Conservation (phyloP, 257 asterid genomes). For the Salvia splendens region DNA sequence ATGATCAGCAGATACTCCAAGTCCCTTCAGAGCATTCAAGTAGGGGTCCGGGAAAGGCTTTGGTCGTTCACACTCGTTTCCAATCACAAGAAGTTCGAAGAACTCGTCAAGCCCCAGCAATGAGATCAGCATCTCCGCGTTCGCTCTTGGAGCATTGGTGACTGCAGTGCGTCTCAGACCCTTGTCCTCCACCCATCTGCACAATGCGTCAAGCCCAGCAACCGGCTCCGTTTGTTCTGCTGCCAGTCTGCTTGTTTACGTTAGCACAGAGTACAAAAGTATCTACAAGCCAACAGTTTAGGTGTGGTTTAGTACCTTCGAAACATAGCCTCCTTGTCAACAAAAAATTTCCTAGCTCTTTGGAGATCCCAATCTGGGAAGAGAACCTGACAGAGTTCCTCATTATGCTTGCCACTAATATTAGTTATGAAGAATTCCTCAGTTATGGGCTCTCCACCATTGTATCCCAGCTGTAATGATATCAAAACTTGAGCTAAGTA, state of each 20-base stretch:
- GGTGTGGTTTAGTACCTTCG: constrained; percentile 48
- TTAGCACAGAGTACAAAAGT: neutral
- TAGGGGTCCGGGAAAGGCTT: constrained; percentile 92
- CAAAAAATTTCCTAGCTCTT: constrained; percentile 56
- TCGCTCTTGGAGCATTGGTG: constrained; percentile 81
- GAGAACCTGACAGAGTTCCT: constrained; percentile 59
- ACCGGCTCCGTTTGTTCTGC: constrained; percentile 54
- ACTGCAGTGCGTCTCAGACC: constrained; percentile 86
- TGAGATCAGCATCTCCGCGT: constrained; percentile 66
- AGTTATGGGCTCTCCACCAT: constrained; percentile 70
- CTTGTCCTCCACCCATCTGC: constrained; percentile 65
- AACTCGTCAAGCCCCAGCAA: constrained; percentile 55
- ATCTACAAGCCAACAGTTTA: neutral
- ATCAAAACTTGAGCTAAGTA: neutral
- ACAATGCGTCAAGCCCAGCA: constrained; percentile 56
- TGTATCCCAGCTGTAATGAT: constrained; percentile 57
- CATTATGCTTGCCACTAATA: constrained; percentile 72
- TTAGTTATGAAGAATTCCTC: constrained; percentile 66
- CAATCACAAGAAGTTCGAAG: constrained; percentile 60
- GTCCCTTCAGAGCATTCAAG: constrained; percentile 59
- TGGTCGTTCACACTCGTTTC: constrained; percentile 68
- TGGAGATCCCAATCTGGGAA: constrained; percentile 75
- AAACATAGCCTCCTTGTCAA: constrained; percentile 76
- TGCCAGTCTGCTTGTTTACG: constrained; percentile 57
- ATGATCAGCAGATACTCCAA: constrained; percentile 60